Base-by-base conservation (phyloP, 139 green algal species). In the Volvox reticuliferus region DNA sequence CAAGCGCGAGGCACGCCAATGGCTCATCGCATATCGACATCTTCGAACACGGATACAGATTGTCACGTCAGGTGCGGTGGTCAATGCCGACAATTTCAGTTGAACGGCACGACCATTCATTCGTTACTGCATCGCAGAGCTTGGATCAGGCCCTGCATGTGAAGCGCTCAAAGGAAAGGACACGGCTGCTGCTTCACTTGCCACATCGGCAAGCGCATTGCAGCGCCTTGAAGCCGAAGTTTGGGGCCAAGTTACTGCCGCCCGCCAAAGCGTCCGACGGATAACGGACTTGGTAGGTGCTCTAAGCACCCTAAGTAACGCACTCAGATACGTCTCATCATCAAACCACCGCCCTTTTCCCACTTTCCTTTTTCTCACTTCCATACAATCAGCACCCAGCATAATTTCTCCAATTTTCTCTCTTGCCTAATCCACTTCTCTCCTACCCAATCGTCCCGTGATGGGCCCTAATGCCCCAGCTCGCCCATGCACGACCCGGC, bases 1-100 rank as follows among this genome's bases (percentile, higher is more conserved):
- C 3, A 86, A 86, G 79, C 79, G n/a, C 44, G 79, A 71, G 24
- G 26, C 79, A 28, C 13, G 50, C 12, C 79, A 86, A 73, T 86
- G 79, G 79, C 79, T 86, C 44, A 71, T 24, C 44, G 71, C 44
- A 26, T 71, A 86, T 18, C 26, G 14, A 18, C 79, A 86, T 22
- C 50, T 86, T 28, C 35, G 28, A 30, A 24, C 79, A 44, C 79
- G 79, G 14, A n/a, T 18, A 18, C 79, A 86, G 24, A 37, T 37
- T 28, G 44, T 86, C 28, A 26, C 79, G 0, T n/a, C 79, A 86
- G 79, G 79, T 86, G 26, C 26, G 79, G 22, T 84, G 30, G 1
- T 18, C 32, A n/a, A 62, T 63, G 32, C 16, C 37, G 37, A 35
- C 36, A 35, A 68, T 35, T 68, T 55, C 44, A 55, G 44, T 55